Conservation (phyloP, 352 stramenopile genomes). For the Pythium guiyangense region DNA sequence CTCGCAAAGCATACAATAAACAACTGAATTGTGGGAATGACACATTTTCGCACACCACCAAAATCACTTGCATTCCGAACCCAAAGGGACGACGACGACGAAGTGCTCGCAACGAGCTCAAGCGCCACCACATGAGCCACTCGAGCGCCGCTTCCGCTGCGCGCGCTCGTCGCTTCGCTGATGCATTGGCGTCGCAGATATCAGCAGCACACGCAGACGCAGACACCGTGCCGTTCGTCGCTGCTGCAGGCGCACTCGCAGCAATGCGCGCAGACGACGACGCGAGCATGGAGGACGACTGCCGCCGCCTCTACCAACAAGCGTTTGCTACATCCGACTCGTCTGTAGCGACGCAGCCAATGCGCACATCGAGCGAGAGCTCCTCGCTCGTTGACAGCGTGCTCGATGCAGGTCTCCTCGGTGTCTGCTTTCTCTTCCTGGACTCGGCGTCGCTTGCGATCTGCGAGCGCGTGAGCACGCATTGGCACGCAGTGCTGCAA, state of each 20-base stretch:
- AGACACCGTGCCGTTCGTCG: not conserved
- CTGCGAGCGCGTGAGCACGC: slow-evolving; percentile 17
- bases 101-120: not conserved
- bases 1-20: not conserved
- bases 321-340: not conserved
- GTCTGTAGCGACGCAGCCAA: not conserved
- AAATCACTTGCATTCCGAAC: not conserved
- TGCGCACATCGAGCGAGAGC: not conserved
- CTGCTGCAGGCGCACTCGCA: not conserved
- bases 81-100: no score
- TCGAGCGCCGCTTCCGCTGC: not conserved
- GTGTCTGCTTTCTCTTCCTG: slow-evolving; percentile 18
- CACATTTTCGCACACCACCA: not conserved
- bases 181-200: no score
- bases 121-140: not conserved
- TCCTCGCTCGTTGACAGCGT: not conserved
- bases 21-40: not conserved
- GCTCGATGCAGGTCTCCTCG: slow-evolving; percentile 19
- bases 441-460: slow-evolving; percentile 20
- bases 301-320: not conserved
- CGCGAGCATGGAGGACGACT: not conserved
- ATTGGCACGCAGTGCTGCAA: slow-evolving; percentile 15
- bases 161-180: no score
- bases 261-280: not conserved
- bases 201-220: not conserved